These are phyloP conservation scores for Collybiopsis luxurians DNA, from an alignment of 768 basidiomycete species.

Conservation along the genomic window DNA sequence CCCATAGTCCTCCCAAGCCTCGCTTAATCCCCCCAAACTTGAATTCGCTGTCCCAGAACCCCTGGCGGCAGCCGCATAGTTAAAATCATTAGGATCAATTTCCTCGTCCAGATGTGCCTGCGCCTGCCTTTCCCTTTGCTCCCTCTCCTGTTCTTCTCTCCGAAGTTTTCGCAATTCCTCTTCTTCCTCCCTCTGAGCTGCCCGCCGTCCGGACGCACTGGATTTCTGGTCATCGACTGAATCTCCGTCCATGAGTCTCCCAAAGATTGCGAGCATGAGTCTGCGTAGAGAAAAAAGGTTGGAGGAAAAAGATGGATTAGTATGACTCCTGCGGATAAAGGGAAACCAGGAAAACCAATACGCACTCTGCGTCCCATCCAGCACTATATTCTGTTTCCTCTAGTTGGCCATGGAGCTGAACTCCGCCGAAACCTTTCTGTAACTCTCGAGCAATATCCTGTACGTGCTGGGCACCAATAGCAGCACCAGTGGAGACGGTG, in stretches of 20 bases:
- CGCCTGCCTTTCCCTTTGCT: neutral
- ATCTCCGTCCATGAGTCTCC: neutral
- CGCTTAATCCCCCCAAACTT: too few species aligned
- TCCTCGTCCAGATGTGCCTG: neutral
- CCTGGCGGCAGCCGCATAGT: too few species aligned
- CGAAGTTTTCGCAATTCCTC: neutral
- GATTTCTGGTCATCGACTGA: neutral
- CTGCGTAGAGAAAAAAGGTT: neutral
- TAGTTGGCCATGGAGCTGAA: neutral
- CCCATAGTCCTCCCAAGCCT: too few species aligned
- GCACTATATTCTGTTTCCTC: neutral
- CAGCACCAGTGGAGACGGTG: neutral
- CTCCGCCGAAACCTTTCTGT: neutral
- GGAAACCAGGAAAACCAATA: too few species aligned
- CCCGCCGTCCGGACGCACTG: neutral
- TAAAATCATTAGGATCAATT: neutral
- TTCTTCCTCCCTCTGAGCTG: neutral
- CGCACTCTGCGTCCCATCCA: slow-evolving; percentile 2
- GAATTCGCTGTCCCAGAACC: too few species aligned
- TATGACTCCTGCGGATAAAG: too few species aligned
- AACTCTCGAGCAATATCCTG: neutral
- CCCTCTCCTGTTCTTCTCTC: neutral
- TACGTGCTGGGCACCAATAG: neutral
- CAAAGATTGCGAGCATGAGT: slow-evolving; percentile 1
- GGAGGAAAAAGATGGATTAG: neutral